These are phyloP conservation scores for Dendrobium nobile DNA, from an alignment of 106 monocot genomes.

Conservation along the genomic window DNA sequence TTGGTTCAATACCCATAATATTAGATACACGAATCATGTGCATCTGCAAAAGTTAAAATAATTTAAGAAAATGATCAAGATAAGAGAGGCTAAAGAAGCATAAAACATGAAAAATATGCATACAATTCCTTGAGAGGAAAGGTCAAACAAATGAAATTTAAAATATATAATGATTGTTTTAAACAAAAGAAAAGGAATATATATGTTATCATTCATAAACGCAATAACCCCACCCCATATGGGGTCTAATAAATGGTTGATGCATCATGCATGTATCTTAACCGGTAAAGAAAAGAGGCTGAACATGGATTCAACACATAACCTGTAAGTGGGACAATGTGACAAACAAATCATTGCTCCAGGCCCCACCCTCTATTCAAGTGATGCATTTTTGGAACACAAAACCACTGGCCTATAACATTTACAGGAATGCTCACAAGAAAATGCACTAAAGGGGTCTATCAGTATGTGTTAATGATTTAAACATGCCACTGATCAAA, in stretches of 20 bases:
- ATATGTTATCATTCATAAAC: not conserved
- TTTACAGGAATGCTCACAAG: not conserved
- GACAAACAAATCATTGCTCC: not conserved
- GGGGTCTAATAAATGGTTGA: not conserved
- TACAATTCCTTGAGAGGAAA: not conserved
- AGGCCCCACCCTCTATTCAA: not conserved
- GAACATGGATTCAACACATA: not conserved
- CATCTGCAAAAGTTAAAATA: constrained; percentile 51
- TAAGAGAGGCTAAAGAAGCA: not conserved
- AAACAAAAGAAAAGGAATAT: not conserved
- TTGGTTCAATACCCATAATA: constrained; percentile 96
- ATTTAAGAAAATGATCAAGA: not conserved
- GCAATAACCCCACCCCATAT: not conserved
- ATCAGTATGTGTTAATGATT: not conserved
- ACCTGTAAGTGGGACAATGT: not conserved
- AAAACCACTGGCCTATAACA: not conserved
- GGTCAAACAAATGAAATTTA: not conserved
- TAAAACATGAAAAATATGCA: not conserved
- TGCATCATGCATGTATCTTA: not conserved
- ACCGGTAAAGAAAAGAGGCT: not conserved
- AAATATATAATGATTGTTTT: not conserved
- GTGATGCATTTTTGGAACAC: not conserved
- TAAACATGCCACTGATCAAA: not conserved
- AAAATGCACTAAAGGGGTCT: not conserved
- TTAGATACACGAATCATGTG: constrained; percentile 96